Evolutionary conservation across 495 filamentous ascomycete genomes (phyloP).

Genomic region (Neurospora tetrasperma): DNA sequence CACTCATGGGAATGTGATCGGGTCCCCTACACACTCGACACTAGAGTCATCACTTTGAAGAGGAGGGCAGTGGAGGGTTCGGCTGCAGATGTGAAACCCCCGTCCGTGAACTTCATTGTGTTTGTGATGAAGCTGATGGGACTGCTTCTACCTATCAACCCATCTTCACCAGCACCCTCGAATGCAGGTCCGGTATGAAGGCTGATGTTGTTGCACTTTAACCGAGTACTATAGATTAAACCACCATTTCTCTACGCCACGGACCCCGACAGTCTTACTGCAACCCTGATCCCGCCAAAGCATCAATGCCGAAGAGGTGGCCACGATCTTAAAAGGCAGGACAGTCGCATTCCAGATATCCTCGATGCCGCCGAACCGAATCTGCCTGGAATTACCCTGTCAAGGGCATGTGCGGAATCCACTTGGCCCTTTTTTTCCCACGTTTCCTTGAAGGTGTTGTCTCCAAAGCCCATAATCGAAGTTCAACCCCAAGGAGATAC

Average conservation of each 20-base stretch:
- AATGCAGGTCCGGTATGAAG: background rate
- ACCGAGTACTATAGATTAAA: background rate
- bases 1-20: background rate
- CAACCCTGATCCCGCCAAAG: background rate
- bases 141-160: background rate
- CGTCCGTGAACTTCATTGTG: background rate
- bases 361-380: background rate
- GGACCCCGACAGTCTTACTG: background rate
- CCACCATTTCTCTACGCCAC: background rate
- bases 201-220: background rate
- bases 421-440: background rate
- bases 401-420: background rate
- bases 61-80: background rate
- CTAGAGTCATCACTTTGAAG: background rate
- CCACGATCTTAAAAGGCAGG: background rate
- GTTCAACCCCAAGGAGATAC: background rate
- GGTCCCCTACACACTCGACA: background rate
- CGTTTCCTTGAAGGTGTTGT: background rate
- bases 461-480: background rate
- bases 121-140: background rate
- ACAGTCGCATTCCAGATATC: background rate
- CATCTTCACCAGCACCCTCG: background rate
- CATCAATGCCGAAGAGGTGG: background rate
- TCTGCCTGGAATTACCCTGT: background rate
- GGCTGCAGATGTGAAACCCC: background rate